Percentiles rank a stretch among this genome's conserved stretches.
Conservation (phyloP, 495 filamentous ascomycete species). For the Pyronema domesticum region DNA sequence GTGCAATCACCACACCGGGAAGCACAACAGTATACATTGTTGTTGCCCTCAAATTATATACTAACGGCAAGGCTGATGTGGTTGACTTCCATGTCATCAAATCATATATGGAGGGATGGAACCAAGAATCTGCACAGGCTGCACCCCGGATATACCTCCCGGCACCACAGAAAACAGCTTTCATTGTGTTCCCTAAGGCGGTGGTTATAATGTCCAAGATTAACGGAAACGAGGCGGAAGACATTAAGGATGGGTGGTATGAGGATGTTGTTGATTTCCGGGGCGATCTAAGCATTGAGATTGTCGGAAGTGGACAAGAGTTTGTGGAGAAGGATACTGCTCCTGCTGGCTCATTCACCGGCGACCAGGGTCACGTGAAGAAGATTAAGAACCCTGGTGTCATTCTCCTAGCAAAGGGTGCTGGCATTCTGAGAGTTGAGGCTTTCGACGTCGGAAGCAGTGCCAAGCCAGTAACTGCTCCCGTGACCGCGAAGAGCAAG, state of each 20-base stretch:
- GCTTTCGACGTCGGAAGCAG: conserved; percentile 33
- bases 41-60: conserved; percentile 22
- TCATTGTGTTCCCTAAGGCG: conserved; percentile 57
- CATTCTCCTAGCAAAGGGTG: conserved; percentile 58
- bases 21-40: conserved; percentile 24
- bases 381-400: conserved; percentile 43
- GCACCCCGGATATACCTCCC: conserved; percentile 63
- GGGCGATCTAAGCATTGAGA: conserved; percentile 41
- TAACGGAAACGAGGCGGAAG: conserved; percentile 6
- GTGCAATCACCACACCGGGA: conserved; percentile 9
- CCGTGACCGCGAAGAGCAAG: conserved; percentile 63
- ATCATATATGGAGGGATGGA: conserved; percentile 35
- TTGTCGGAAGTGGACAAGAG: conserved; percentile 44
- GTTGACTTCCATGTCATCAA: conserved; percentile 43
- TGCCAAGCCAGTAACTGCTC: conserved; percentile 24
- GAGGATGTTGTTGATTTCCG: conserved; percentile 74
- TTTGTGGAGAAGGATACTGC: conserved; percentile 26
- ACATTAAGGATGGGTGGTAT: conserved; percentile 31
- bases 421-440: conserved; percentile 62
- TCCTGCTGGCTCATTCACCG: conserved; percentile 25
- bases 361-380: conserved; percentile 23
- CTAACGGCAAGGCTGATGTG: conserved; percentile 25
- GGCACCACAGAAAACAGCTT: conserved; percentile 58
- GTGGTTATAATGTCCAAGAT: conserved; percentile 55
- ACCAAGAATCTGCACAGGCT: conserved; percentile 21